Evolutionary conservation across 129 eudicot species (phyloP).

Genomic region (Daucus carota): DNA sequence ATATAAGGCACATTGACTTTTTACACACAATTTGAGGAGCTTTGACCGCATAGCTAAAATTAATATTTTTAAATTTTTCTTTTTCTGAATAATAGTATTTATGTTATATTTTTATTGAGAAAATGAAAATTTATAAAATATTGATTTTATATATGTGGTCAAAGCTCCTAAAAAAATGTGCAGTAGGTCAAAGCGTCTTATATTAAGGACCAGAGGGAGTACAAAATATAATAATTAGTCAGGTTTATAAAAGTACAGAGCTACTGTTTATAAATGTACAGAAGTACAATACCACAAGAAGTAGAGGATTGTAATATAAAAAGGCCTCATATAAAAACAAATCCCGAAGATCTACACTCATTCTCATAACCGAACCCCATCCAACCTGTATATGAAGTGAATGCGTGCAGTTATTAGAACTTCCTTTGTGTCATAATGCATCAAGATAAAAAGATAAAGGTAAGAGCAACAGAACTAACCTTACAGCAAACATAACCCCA

Average conservation of each 20-base stretch:
- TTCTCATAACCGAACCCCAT: conserved; percentile 99
- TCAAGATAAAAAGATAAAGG: background rate
- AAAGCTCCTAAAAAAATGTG: too few species aligned
- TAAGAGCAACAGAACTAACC: conserved; percentile 42
- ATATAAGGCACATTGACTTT: too few species aligned
- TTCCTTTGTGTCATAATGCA: background rate
- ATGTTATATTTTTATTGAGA: too few species aligned
- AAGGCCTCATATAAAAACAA: conserved; percentile 93
- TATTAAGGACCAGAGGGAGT: too few species aligned
- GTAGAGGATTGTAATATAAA: conserved; percentile 90
- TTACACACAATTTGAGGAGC: too few species aligned
- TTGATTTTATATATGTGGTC: too few species aligned
- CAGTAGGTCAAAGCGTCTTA: too few species aligned
- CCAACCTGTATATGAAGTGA: conserved; percentile 50
- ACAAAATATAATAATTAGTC: background rate
- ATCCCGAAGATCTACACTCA: conserved; percentile 88
- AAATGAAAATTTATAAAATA: too few species aligned
- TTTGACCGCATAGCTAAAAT: too few species aligned
- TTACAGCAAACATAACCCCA: conserved; percentile 90
- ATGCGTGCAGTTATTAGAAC: background rate
- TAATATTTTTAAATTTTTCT: too few species aligned
- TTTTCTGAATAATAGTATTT: too few species aligned
- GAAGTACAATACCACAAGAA: conserved; percentile 62
- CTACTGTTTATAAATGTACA: background rate
- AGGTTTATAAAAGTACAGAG: too few species aligned